Base-by-base conservation (phyloP, 495 filamentous ascomycete species). In the Aspergillus saccharolyticus region DNA sequence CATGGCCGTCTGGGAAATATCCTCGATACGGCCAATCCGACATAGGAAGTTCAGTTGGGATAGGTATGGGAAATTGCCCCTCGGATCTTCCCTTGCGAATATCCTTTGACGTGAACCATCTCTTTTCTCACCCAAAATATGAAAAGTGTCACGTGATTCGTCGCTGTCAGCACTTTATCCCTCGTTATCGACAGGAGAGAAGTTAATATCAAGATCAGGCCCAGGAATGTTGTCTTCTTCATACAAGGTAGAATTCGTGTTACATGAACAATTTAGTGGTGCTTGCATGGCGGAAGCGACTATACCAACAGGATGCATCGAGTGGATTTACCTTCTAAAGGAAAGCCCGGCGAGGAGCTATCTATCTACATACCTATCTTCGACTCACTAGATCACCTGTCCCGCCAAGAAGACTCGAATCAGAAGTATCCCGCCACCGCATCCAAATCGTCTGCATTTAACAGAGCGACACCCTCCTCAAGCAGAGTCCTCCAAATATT, bases 401-500 rank as follows among this genome's bases (percentile, higher is more conserved):
- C 7, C 7, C 33, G 14, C 12, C 12, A 39, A 39, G 7, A 18
- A 19, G 28, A 4, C 19, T 53, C n/a, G n/a, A n/a, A n/a, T n/a
- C 54, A 76, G 42, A 76, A 76, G 30, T 66, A 76, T 21, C 67
- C 61, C 7, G 75, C 68, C 22, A 78, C 84, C 39, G 73, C 82
- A 59, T 80, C 70, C 43, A 95, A 65, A 70, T 94, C 88, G 75
- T 95, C 89, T 0, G 85, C 89, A 71, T 91, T 93, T 50, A 95
- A 70, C 43, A 91, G 71, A 48, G 84, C 82, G 12, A 87, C 85
- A 0, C 88, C 88, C 61, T 89, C 87, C 39, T 73, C 67, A 19
- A 88, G 69, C 30, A 94, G 68, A 3, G 82, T 78, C 59, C 81
- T 70, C 89, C 89, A 92, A 21, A 93, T 73, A 16, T 78, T 70